These are phyloP conservation scores for Colletotrichum brevisporum DNA, from an alignment of 2,329 filamentous ascomycete species.

Conservation along the genomic window DNA sequence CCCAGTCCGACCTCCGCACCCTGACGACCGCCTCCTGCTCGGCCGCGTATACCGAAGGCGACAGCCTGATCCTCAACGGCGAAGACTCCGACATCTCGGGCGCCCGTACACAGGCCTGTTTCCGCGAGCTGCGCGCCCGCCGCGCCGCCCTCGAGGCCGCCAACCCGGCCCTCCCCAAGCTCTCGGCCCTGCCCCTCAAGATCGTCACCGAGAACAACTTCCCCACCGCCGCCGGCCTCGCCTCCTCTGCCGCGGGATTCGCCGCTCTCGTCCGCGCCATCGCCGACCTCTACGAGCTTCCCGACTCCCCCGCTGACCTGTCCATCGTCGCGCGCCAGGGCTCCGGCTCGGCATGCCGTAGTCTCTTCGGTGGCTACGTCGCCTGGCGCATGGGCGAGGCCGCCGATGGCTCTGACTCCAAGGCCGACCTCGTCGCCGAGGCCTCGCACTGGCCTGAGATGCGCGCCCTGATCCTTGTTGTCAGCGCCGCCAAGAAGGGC, in stretches of 20 bases:
- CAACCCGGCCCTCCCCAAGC: conserved; percentile 83
- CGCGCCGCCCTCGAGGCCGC: conserved; percentile 81
- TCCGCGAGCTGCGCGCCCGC: conserved; percentile 85
- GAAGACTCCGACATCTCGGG: conserved; percentile 86
- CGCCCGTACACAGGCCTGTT: conserved; percentile 93
- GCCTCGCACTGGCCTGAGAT: conserved; percentile 95
- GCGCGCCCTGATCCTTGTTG: conserved; percentile 92
- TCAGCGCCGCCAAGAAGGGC: conserved; percentile 94
- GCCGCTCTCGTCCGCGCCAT: conserved; percentile 85
- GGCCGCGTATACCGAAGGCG: conserved; percentile 72
- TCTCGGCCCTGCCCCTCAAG: conserved; percentile 82
- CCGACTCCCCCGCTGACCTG: conserved; percentile 84
- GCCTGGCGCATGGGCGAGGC: conserved; percentile 88
- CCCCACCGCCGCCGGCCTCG: conserved; percentile 93
- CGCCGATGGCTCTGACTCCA: conserved; percentile 86
- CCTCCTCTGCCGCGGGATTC: conserved; percentile 78
- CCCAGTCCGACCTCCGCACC: conserved; percentile 92
- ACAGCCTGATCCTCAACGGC: conserved; percentile 89
- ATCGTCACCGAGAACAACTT: conserved; percentile 99
- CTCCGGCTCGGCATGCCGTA: conserved; percentile 93
- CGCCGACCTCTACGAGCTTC: conserved; percentile 90
- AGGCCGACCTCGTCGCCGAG: conserved; percentile 89
- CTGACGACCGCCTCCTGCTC: conserved; percentile 97
- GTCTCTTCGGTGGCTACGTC: conserved; percentile 94
- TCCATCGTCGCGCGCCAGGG: conserved; percentile 93